These are phyloP conservation scores for Auricularia auricula-judae DNA, from an alignment of 768 basidiomycete genomes.

Conservation along the genomic window DNA sequence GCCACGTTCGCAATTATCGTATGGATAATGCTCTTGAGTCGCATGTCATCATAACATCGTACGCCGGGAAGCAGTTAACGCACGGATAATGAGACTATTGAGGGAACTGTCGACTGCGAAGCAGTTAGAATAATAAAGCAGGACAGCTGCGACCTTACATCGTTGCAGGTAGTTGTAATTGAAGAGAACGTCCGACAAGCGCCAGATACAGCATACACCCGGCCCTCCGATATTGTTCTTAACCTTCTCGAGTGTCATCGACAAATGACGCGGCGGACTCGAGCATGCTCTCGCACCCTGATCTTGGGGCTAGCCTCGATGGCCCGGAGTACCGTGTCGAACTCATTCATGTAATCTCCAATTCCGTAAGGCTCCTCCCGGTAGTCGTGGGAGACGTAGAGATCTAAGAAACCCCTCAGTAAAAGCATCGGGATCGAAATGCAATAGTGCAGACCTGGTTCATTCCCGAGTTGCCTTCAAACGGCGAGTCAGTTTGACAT, in stretches of 20 bases:
- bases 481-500: not conserved
- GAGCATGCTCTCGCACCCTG: not conserved
- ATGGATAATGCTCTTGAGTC: not conserved
- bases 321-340: conserved; percentile 34
- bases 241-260: conserved; percentile 10
- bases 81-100: conserved; percentile 32
- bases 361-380: conserved; percentile 11
- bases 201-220: conserved; percentile 37
- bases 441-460: not conserved
- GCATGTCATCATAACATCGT: conserved; percentile 17
- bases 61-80: conserved; percentile 24
- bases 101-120: conserved; percentile 15
- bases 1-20: not conserved
- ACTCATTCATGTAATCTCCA: conserved; percentile 40
- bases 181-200: conserved; percentile 25
- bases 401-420: not conserved
- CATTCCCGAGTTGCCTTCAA: not conserved
- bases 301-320: conserved; percentile 30
- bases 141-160: not conserved
- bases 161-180: not conserved
- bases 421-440: not conserved
- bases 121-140: not conserved
- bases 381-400: not conserved
- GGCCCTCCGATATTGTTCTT: conserved; percentile 50
- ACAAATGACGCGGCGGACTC: too few species aligned